These are phyloP conservation scores for Zygosaccharomyces sapae DNA, from an alignment of 1,139 yeast species.

Conservation along the genomic window DNA sequence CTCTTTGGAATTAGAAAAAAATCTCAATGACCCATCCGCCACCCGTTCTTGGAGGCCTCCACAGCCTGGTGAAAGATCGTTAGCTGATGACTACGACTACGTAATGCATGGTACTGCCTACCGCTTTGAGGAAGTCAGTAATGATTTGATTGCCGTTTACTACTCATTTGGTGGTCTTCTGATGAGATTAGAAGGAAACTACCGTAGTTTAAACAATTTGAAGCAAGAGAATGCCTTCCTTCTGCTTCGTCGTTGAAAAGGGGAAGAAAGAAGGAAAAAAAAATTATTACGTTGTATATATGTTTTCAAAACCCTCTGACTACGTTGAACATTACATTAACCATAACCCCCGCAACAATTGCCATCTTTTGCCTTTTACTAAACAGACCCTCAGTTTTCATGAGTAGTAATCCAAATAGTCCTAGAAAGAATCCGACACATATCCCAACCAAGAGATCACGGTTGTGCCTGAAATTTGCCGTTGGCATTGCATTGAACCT, in stretches of 20 bases:
- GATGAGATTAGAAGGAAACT: conserved; percentile 92
- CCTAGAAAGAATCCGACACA: conserved; percentile 63
- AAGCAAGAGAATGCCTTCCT: conserved; percentile 93
- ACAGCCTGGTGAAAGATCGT: conserved; percentile 70
- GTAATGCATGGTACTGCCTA: conserved; percentile 98
- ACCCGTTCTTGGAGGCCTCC: conserved; percentile 82
- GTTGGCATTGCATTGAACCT: conserved; percentile 32
- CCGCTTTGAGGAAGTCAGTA: conserved; percentile 80
- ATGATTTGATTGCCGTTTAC: conserved; percentile 74
- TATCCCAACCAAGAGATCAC: conserved; percentile 58
- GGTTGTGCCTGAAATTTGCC: conserved; percentile 43
- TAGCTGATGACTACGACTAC: conserved; percentile 96
- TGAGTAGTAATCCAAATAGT: conserved; percentile 52
- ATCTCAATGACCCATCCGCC: conserved; percentile 50
- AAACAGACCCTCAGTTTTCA: conserved; percentile 54
- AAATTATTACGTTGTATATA: neutral
- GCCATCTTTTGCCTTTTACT: conserved; percentile 59
- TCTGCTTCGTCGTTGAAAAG: conserved; percentile 57
- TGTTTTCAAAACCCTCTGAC: conserved; percentile 42
- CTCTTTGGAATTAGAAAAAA: conserved; percentile 54
- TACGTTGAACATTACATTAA: conserved; percentile 56
- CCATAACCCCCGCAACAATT: conserved; percentile 55
- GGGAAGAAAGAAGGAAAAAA: conserved; percentile 5
- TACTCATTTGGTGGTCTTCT: conserved; percentile 94
- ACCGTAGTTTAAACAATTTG: conserved; percentile 79